Percentiles rank a stretch among this genome's conserved stretches.
These are phyloP conservation scores for Bruguiera hainesii DNA, from an alignment of 441 rosid genomes.

Conservation along the genomic window DNA sequence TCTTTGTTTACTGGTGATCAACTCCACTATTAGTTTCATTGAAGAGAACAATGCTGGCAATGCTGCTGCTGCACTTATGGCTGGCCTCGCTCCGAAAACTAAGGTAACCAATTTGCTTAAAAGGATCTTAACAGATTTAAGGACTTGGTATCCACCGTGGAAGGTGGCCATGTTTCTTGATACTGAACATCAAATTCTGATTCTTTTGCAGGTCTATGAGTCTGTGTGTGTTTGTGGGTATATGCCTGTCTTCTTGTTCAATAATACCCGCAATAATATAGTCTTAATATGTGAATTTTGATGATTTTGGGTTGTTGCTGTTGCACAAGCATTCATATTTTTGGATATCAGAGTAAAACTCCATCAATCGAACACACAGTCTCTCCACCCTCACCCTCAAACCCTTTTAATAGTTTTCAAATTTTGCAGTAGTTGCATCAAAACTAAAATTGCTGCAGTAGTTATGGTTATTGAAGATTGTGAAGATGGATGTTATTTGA, in stretches of 20 bases:
- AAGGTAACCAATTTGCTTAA: slow-evolving; percentile 41
- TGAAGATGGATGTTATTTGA: background rate
- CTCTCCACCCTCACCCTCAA: too few relatives aligned
- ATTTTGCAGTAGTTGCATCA: background rate
- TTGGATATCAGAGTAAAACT: background rate
- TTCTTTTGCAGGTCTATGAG: too few relatives aligned
- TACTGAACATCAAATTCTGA: too few relatives aligned
- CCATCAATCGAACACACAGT: too few relatives aligned
- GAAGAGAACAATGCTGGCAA: slow-evolving; percentile 98
- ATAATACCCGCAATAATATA: too few relatives aligned
- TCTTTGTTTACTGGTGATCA: slow-evolving; percentile 69
- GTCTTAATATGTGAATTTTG: background rate
- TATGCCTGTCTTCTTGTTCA: too few relatives aligned
- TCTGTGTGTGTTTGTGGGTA: too few relatives aligned
- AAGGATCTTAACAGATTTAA: background rate
- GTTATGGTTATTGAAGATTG: background rate
- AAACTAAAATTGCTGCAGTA: background rate
- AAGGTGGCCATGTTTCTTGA: too few relatives aligned
- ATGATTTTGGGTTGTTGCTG: background rate
- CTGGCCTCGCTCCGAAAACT: slow-evolving; percentile 92
- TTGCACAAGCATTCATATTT: background rate
- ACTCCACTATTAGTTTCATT: slow-evolving; percentile 86
- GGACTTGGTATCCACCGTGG: too few relatives aligned
- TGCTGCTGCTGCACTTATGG: slow-evolving; percentile 98
- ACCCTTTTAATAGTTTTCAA: background rate